phyloP scores from a whole-genome alignment of 2,329 filamentous ascomycete species.

The Colletotrichum plurivorum region DNA sequence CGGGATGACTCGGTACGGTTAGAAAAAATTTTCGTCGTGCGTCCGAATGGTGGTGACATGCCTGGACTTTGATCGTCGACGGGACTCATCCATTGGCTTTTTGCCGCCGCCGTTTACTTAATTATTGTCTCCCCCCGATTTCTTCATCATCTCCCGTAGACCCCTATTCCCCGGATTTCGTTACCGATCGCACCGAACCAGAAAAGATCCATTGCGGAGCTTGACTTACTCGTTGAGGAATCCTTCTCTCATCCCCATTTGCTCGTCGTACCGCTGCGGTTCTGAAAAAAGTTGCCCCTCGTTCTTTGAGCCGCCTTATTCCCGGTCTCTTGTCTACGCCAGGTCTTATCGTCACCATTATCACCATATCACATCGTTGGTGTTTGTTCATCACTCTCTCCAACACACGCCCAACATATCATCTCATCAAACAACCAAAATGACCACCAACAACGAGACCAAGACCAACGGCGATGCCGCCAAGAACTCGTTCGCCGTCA shows the following conservation, averaged over 20 bases:
- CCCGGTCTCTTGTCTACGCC: slow-evolving; percentile 16
- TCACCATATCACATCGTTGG: no score
- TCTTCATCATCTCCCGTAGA: not conserved
- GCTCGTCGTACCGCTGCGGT: not conserved
- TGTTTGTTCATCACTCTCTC: not conserved
- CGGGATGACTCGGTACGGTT: slow-evolving; percentile 37
- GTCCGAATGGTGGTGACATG: not conserved
- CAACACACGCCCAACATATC: not conserved
- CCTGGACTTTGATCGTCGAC: not conserved
- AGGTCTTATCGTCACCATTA: not conserved
- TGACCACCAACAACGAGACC: slow-evolving; percentile 36
- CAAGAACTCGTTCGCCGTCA: slow-evolving; percentile 82
- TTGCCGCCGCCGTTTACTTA: slow-evolving; percentile 26
- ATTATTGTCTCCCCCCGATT: slow-evolving; percentile 2
- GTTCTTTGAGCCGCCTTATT: slow-evolving; percentile 28
- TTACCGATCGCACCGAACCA: slow-evolving; percentile 10
- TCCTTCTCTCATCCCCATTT: slow-evolving; percentile 26
- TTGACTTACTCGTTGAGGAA: slow-evolving; percentile 22
- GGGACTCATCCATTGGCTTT: not conserved
- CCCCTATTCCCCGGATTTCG: slow-evolving; percentile 27
- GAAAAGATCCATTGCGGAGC: slow-evolving; percentile 33
- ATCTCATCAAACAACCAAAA: not conserved
- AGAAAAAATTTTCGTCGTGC: slow-evolving; percentile 34
- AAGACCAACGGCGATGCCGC: slow-evolving; percentile 43
- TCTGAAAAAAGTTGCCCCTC: slow-evolving; percentile 14